Percentiles rank a stretch among this genome's conserved stretches.
Evolutionary conservation across 306 rosid genomes (phyloP).

Genomic region (Crotalaria pallida): DNA sequence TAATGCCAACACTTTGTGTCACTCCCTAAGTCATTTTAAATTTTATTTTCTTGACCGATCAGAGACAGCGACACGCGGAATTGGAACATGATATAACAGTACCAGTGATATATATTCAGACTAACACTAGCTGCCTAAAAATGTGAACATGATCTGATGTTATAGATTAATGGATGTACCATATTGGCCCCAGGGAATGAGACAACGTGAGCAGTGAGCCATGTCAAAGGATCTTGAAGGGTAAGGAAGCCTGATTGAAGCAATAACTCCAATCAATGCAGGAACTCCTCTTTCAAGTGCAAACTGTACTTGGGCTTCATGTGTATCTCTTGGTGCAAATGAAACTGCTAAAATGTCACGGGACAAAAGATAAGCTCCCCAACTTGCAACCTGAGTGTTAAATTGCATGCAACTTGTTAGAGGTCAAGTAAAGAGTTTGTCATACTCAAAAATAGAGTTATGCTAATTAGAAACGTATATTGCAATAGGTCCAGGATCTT

Average conservation of each 20-base stretch:
- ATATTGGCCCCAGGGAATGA: constrained; percentile 80
- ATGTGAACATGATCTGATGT: not conserved
- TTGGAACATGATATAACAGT: no score
- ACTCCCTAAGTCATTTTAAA: no score
- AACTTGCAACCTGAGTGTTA: constrained; percentile 77
- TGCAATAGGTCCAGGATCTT: not conserved
- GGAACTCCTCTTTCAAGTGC: constrained; percentile 98
- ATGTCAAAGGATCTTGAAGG: constrained; percentile 94
- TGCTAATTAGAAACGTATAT: not conserved
- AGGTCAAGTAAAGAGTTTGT: not conserved
- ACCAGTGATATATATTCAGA: not conserved
- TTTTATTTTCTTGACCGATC: no score
- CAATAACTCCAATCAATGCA: constrained; percentile 85
- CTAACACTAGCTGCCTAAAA: not conserved
- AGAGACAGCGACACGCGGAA: no score
- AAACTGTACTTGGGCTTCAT: constrained; percentile 91
- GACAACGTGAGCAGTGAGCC: constrained; percentile 99
- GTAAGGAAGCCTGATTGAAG: constrained; percentile 86
- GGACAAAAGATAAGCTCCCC: constrained; percentile 87
- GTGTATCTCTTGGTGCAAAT: constrained; percentile 93
- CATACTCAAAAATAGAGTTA: not conserved
- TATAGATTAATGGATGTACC: constrained; percentile 38
- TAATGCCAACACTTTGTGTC: no score
- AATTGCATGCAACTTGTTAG: constrained; percentile 8
- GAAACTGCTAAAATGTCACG: constrained; percentile 72